These are phyloP conservation scores for Flueggea neowawraea DNA, from an alignment of 441 rosid genomes.

Conservation along the genomic window DNA sequence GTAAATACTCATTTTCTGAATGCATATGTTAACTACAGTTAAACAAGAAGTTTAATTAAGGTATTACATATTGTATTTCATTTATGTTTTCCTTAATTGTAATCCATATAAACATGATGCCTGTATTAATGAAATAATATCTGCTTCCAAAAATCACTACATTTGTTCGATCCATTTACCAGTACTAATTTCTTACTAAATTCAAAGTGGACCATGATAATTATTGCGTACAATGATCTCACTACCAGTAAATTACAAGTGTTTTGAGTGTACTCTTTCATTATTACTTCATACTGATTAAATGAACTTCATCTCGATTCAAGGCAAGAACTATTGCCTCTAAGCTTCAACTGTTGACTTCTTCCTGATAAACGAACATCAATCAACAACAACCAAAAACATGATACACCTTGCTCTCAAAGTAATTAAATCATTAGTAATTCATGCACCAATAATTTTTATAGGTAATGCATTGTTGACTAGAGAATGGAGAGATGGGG, in stretches of 20 bases:
- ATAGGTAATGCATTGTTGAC: no score
- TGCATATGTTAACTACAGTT: no score
- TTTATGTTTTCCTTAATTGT: not conserved
- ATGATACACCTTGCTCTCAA: constrained; percentile 85
- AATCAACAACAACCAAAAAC: constrained; percentile 80
- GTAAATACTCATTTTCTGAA: no score
- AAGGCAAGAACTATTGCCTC: constrained; percentile 86
- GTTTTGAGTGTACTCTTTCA: no score
- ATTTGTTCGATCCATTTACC: constrained; percentile 53
- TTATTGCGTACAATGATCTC: no score
- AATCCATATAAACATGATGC: not conserved
- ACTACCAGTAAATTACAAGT: no score
- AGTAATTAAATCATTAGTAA: constrained; percentile 37
- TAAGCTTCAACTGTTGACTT: constrained; percentile 60
- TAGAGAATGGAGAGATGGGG: constrained; percentile 38
- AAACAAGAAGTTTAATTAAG: no score
- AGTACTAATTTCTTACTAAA: constrained; percentile 31
- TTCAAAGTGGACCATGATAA: no score
- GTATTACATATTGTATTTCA: constrained; percentile 21
- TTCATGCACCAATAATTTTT: no score
- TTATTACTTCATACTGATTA: no score
- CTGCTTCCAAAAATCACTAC: constrained; percentile 31
- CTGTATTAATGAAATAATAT: no score
- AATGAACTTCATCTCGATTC: not conserved
- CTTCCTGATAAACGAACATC: constrained; percentile 73